Base-by-base conservation (phyloP, 495 filamentous ascomycete species). In the Penicillium paradoxum region DNA sequence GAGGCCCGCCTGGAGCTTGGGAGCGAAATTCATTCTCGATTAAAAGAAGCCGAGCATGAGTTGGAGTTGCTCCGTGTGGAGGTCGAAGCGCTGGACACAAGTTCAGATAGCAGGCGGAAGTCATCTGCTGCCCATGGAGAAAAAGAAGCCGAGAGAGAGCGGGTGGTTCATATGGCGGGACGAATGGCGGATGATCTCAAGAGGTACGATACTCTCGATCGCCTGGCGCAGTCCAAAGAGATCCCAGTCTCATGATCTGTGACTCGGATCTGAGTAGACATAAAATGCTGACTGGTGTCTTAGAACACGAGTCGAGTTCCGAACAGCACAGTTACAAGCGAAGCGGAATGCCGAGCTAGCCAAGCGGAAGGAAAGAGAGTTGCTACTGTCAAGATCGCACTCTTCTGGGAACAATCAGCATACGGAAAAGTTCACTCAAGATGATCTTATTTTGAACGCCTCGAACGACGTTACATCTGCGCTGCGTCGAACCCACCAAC, bases 31-130 rank as follows among this genome's bases (percentile, higher is more conserved):
- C 89, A 89, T 59, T 81, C 88, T 57, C 77, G 79, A 46, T 72
- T 98, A 42, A 88, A 89, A 60, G 88, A 93, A 49, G 82, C 89
- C 42, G 90, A 97, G 65, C 84, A 91, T 30, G 89, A 96, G 51
- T 78, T 96, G 42, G 92, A 96, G 64, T 67, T 93, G 11, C 58
- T 97, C 48, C 77, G 78, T 21, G 87, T 90, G 55, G 90, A 96
- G 47, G 82, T 91, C 38, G 81, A 84, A 49, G 89, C 87, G 56
- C 65, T 90, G 45, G 75, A 73, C 21, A 44, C 59, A 37, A 56
- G 66, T 1, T 45, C 73, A 0, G 78, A 76, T 19, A 74, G 64
- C 34, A 58, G 67, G 41, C 63, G 68, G 33, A 75, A 67, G 47
- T 9, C 37, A 9, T 45, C 58, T 11, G 70, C 56, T 11, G 60